These are phyloP conservation scores for Solanum hybrid DNA, from an alignment of 305 asterid species.

Conservation along the genomic window DNA sequence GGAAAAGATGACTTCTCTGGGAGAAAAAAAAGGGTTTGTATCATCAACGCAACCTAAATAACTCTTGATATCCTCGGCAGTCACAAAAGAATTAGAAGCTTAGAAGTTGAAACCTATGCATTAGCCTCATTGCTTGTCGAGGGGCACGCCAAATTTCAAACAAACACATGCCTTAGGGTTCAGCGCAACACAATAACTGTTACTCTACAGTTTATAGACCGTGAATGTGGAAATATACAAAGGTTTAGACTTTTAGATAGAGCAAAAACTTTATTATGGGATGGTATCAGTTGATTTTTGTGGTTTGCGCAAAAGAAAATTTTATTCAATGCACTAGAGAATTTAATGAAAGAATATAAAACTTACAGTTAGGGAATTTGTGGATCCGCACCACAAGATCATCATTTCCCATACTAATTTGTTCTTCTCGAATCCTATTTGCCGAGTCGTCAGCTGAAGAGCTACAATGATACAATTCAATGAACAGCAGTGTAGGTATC, in stretches of 20 bases:
- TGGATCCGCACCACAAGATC: neutral
- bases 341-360: neutral
- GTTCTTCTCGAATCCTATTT: neutral
- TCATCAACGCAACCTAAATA: neutral
- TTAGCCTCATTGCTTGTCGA: neutral
- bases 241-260: neutral
- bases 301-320: neutral
- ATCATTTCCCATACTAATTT: neutral
- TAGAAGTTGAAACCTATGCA: neutral
- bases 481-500: neutral
- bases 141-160: neutral
- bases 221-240: neutral
- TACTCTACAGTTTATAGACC: neutral
- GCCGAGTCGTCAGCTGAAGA: conserved; percentile 7
- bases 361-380: neutral
- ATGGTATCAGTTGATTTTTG: neutral
- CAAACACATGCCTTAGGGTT: neutral
- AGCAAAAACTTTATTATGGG: neutral
- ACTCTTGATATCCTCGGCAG: neutral
- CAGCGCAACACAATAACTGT: neutral
- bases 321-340: neutral
- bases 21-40: neutral
- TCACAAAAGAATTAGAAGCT: neutral
- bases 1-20: neutral
- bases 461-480: conserved; percentile 8